Conservation (phyloP, 2,329 filamentous ascomycete genomes). For the Trichophaea hybrida region DNA sequence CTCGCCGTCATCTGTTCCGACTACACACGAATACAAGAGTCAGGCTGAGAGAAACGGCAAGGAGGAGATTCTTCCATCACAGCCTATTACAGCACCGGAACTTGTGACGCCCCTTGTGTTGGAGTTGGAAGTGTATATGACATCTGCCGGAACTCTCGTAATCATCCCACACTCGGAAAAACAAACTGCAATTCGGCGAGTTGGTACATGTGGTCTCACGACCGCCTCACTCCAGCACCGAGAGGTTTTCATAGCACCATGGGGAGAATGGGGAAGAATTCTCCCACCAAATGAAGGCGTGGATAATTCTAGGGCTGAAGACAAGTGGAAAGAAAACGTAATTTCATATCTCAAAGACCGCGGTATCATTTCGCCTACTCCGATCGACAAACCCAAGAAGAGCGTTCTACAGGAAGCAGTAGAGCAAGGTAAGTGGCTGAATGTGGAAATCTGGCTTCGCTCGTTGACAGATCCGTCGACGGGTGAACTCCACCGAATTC, state of each 20-base stretch:
- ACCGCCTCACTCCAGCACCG: conserved; percentile 3
- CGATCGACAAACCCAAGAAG: conserved; percentile 16
- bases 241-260: conserved; percentile 24
- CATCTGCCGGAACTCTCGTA: conserved; percentile 17
- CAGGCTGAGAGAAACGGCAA: conserved; percentile 2
- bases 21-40: not conserved
- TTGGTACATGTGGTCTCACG: not conserved
- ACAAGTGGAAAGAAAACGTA: conserved; percentile 18
- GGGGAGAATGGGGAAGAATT: conserved; percentile 22
- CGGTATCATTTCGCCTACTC: conserved; percentile 11
- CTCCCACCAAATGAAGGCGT: not conserved
- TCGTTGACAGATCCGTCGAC: conserved; percentile 23
- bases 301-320: conserved; percentile 3
- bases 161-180: conserved; percentile 18
- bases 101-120: conserved; percentile 15
- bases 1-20: conserved; percentile 13
- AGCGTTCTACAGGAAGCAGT: conserved; percentile 31
- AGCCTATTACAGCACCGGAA: conserved; percentile 11
- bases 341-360: conserved; percentile 18
- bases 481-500: conserved; percentile 13
- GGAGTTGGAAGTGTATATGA: conserved; percentile 18
- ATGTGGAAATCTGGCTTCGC: conserved; percentile 34
- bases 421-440: conserved; percentile 31
- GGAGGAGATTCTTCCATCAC: conserved; percentile 6
- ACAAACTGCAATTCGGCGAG: conserved; percentile 16